Base-by-base conservation (phyloP, 176 grass and related monocot genomes). In the Poa annua region DNA sequence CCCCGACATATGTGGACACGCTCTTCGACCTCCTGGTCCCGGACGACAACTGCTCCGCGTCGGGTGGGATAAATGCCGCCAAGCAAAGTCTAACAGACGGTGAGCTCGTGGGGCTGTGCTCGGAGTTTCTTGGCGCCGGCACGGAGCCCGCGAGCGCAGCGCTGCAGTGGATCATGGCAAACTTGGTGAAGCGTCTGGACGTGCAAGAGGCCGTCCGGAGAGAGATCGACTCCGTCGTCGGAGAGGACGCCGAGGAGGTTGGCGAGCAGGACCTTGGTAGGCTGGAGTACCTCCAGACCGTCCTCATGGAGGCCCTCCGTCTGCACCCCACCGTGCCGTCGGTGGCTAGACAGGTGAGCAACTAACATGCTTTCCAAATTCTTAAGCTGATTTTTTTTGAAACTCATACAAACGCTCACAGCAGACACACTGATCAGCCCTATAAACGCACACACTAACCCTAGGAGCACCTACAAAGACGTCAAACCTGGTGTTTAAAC, bases 51-150 rank as follows among this genome's bases (percentile, higher is more conserved):
- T 0, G 4, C 20, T 49, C 12, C 11, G 20, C 11, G 2, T 39
- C 45, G 33, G 14, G 34, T 20, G 13, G 47, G 32, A 24, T 1
- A 3, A 70, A 25, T 5, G 8, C 35, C 20, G 22, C 35, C 2
- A 71, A 57, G 68, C 17, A 26, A 5, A 74, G 26, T 25, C 69
- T 83, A 44, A 49, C 39, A 0, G 68, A 83, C 41, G 81, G 69
- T 3, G 81, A 83, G 69, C 25, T 80, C 6, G 78, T 80, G 45
- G 63, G 78, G 32, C 63, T 80, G 12, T 68, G 62, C 63, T 80
- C 63, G 7, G 81, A 83, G 81, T 83, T 83, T 10, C 81, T 83
- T 1, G 81, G 81, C 54, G 69, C 69, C 41, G 81, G 55, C 3
- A 74, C 81, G 17, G 81, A 83, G 55, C 41, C 81, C 7, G 19